A percentile compares a stretch with the other conserved stretches of the same genome.
Conservation (phyloP, 148 eudicot genomes). For the Nepenthes gracilis region DNA sequence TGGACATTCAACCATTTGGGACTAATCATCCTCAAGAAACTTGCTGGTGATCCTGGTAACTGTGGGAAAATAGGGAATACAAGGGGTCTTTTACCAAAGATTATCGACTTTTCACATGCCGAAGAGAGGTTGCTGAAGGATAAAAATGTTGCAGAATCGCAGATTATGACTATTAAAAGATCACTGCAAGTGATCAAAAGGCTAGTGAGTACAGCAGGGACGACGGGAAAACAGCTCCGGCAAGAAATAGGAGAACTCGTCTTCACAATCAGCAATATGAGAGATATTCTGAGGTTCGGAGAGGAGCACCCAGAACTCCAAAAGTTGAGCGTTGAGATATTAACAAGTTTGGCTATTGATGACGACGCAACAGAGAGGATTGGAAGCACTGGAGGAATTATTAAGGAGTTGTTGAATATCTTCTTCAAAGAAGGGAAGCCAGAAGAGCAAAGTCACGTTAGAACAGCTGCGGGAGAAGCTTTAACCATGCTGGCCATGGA, state of each 20-base stretch:
- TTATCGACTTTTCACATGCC: constrained; percentile 62
- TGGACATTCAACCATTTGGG: constrained; percentile 78
- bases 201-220: constrained; percentile 66
- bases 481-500: constrained; percentile 68
- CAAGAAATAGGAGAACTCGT: constrained; percentile 69
- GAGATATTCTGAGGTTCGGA: constrained; percentile 64
- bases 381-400: constrained; percentile 75
- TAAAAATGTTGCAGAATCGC: constrained; percentile 27
- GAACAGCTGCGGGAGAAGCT: constrained; percentile 75
- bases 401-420: constrained; percentile 54
- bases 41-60: constrained; percentile 74
- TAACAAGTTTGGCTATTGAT: constrained; percentile 66
- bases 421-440: constrained; percentile 34
- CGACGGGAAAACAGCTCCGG: constrained; percentile 64
- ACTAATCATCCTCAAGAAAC: constrained; percentile 64
- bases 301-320: constrained; percentile 53
- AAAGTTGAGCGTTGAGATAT: constrained; percentile 62
- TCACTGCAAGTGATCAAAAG: constrained; percentile 62
- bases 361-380: constrained; percentile 78
- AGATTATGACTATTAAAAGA: constrained; percentile 47
- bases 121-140: constrained; percentile 43
- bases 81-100: constrained; percentile 60
- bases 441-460: constrained; percentile 25
- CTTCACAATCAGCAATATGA: constrained; percentile 70
- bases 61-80: constrained; percentile 86